Evolutionary conservation across 352 stramenopile genomes (phyloP), one percentile per base, ranked within the genome.

Genomic region (Aphanomyces stellatus): DNA sequence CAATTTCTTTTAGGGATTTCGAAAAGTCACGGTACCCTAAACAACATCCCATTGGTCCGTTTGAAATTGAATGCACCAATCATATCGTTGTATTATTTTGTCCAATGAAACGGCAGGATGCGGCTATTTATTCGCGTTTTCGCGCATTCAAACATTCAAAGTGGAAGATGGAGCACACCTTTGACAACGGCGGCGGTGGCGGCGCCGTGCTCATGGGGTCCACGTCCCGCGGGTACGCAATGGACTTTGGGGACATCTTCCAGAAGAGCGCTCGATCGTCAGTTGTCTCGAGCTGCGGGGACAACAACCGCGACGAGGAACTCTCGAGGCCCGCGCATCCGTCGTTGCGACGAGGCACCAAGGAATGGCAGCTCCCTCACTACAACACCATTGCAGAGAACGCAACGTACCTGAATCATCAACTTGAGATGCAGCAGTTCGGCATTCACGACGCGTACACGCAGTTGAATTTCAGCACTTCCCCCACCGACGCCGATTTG

Each of bases 401-500:
- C 42, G 56, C 56, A 53, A 8, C 28, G 35, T 64, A 64, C 42
- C 30, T 64, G 15, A 64, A 64, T 27, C 56, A 31, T 30, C 56
- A 64, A 31, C 27, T 64, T 3, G 56, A 64, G 25, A 7, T 64
- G 31, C 56, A 64, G 42, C 56, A 64, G 15, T 30, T 53, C 22
- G 56, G 56, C 37, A 7, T 60, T 6, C 24, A 49, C 15, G 15
- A 46, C 15, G 24, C 56, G 25, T 19, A 56, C 42, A 49, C 22
- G 10, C 13, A 22, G 11, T 25, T 64, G 15, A 17, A n/a, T 3
- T 64, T 64, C 19, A n/a, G 25, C 11, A 53, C 56, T 6, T 35
- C 37, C 28, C 27, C 37, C 11, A 7, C 22, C 0, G 81, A 93
- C 49, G 71, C 62, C 6, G 56, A 65, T 22, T n/a, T 91, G 25